Evolutionary conservation across 192 early-diverging fungal genomes (phyloP), one percentile per base, ranked within the genome.

Genomic region (Cetraspora pellucida): DNA sequence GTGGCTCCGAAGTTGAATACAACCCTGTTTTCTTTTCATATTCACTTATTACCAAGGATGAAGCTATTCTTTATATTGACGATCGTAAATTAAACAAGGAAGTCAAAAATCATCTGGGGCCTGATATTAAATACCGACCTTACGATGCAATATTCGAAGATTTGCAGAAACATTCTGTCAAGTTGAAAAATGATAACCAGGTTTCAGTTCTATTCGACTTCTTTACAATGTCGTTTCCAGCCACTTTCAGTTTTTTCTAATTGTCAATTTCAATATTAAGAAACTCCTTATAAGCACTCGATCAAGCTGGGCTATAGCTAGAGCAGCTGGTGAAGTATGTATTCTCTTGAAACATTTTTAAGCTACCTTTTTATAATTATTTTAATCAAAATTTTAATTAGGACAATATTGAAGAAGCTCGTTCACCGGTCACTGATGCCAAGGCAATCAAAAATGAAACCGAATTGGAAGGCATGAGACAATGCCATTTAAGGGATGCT

Each of bases 1-100:
- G 97, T 73, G 97, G 97, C n/a, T 90, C 91, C 30, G 97, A 99
- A 78, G 93, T 99, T 78, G 85, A 87, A 66, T 99, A 91, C 87
- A 99, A 99, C 78, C 97, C 97, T 0, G 96, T 99, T 17, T 98
- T 99, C 84, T 95, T 95, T 80, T 86, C 96, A 1, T 99, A 97
- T 79, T 91, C 95, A 3, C 78, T 97, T 10, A 83, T 99, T 58
- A 96, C 95, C 14, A 68, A 81, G 49, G 79, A 87, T 74, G 81
- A 83, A 28, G 91, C 88, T 43, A 85, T 85, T 57, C 87, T 99
- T 13, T 98, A 93, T 79, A 86, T 97, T 4, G 90, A 97, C 72
- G 85, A 90, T 5, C 78, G 74, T 11, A 96, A 96, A 74, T 74
- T 98, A 25, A 79, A 87, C 3, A 72, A 85, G 21, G 87, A 88